phyloP scores from a whole-genome alignment of 257 asterid genomes.

The Buddleja alternifolia region DNA sequence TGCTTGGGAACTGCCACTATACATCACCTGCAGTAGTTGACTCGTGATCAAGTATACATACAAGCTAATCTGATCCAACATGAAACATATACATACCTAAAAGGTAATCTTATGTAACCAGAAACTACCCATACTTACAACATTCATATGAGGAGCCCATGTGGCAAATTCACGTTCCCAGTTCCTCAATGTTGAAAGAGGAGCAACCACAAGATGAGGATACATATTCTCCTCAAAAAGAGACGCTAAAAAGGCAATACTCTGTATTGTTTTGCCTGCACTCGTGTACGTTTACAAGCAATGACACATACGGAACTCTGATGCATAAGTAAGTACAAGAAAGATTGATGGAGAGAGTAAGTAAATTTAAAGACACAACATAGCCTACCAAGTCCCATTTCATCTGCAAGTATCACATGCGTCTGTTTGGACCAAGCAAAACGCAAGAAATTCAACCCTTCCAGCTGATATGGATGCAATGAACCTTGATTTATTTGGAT shows the following conservation, averaged over 20 bases:
- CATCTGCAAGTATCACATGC: constrained; percentile 99
- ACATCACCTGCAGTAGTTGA: constrained; percentile 80
- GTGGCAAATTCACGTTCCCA: constrained; percentile 99
- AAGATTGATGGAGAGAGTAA: constrained; percentile 2
- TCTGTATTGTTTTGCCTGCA: constrained; percentile 98
- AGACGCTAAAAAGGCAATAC: constrained; percentile 96
- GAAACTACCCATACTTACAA: constrained; percentile 61
- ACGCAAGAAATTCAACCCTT: constrained; percentile 97
- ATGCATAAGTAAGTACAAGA: constrained; percentile 26
- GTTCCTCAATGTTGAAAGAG: constrained; percentile 95
- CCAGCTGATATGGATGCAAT: constrained; percentile 98
- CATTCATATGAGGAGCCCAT: constrained; percentile 99
- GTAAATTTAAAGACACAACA: constrained; percentile 23
- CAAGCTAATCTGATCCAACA: constrained; percentile 22
- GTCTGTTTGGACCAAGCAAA: constrained; percentile 98
- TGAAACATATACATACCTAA: constrained; percentile 16
- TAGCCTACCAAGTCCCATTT: constrained; percentile 97
- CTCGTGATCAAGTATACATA: constrained; percentile 32
- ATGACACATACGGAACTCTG: constrained; percentile 12
- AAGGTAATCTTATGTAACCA: constrained; percentile 24
- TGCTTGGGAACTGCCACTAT: constrained; percentile 85
- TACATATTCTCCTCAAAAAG: constrained; percentile 74
- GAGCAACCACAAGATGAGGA: constrained; percentile 97
- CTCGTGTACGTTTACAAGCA: constrained; percentile 30
- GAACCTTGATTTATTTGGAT: constrained; percentile 61